These are phyloP conservation scores for Hymenotorrendiella dingleyae DNA, from an alignment of 2,329 filamentous ascomycete genomes.

Conservation along the genomic window DNA sequence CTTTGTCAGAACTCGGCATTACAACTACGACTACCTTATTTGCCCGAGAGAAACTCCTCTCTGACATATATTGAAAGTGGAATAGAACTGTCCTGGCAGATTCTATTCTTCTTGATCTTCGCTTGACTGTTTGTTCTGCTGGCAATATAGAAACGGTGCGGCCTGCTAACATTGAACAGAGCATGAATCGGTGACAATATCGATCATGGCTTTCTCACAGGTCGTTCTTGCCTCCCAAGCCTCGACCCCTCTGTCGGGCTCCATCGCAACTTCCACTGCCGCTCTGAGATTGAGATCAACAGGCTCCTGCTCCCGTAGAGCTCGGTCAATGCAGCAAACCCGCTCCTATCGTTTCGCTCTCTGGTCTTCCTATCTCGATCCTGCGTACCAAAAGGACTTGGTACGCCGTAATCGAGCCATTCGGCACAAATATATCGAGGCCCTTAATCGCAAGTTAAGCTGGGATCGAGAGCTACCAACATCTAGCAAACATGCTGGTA, in stretches of 20 bases:
- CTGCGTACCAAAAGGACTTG: slow-evolving; percentile 37
- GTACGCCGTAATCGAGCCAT: slow-evolving; percentile 39
- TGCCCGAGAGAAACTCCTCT: no score
- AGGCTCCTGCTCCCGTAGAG: slow-evolving; percentile 7
- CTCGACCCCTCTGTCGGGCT: slow-evolving; percentile 7
- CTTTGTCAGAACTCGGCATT: no score
- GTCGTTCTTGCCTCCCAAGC: slow-evolving; percentile 16
- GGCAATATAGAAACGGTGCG: no score
- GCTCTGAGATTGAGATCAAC: slow-evolving; percentile 11
- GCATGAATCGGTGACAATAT: slow-evolving; percentile 17
- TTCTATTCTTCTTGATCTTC: no score
- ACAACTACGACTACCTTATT: no score
- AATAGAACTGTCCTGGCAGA: no score
- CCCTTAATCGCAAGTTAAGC: slow-evolving; percentile 38
- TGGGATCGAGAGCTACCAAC: slow-evolving; percentile 42
- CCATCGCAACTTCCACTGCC: slow-evolving; percentile 8
- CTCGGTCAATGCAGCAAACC: slow-evolving; percentile 32
- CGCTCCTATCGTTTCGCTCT: slow-evolving; percentile 44
- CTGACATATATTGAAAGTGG: no score
- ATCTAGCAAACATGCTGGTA: slow-evolving; percentile 21
- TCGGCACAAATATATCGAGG: slow-evolving; percentile 42
- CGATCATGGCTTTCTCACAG: slow-evolving; percentile 25
- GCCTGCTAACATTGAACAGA: background rate
- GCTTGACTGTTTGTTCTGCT: no score
- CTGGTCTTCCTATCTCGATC: slow-evolving; percentile 40